Evolutionary conservation across 768 basidiomycete genomes (phyloP).

Genomic region (Xerocomus potaroensis): DNA sequence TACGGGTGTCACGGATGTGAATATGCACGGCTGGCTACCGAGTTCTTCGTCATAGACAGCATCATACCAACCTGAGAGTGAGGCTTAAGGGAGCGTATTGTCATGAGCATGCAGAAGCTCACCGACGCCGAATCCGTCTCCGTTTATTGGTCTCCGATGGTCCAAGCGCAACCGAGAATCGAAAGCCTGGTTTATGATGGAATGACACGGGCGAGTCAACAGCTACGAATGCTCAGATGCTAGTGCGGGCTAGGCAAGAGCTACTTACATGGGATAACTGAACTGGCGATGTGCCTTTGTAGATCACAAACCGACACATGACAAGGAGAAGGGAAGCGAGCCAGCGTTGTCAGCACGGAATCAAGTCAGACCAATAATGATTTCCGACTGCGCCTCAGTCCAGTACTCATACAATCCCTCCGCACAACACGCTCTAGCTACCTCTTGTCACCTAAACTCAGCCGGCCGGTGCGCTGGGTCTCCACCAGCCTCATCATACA

Average conservation of each 20-base stretch:
- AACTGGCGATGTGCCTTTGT: constrained; percentile 92
- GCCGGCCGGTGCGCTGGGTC: constrained; percentile 71
- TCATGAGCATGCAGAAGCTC: constrained; percentile 23
- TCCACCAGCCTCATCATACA: constrained; percentile 81
- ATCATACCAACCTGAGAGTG: constrained; percentile 83
- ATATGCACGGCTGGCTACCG: constrained; percentile 88
- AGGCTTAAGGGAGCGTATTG: background rate
- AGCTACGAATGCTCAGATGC: constrained; percentile 42
- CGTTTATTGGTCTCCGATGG: constrained; percentile 80
- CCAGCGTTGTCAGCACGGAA: too few relatives aligned
- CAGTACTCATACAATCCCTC: background rate
- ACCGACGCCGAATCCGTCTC: constrained; percentile 97
- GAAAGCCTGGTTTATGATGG: constrained; percentile 96
- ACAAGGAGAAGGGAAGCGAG: constrained; percentile 44
- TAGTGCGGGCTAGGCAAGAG: background rate
- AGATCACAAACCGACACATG: constrained; percentile 92
- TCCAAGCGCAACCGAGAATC: constrained; percentile 88
- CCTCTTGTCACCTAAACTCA: constrained; percentile 61
- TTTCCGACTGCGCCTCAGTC: too few relatives aligned
- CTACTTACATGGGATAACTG: constrained; percentile 75
- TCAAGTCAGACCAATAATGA: too few relatives aligned
- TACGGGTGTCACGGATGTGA: constrained; percentile 92
- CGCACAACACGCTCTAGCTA: constrained; percentile 1
- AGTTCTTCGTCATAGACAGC: constrained; percentile 78
- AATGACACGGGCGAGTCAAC: constrained; percentile 91